Conservation (phyloP, 2,329 filamentous ascomycete genomes). For the Colletotrichum costaricense region DNA sequence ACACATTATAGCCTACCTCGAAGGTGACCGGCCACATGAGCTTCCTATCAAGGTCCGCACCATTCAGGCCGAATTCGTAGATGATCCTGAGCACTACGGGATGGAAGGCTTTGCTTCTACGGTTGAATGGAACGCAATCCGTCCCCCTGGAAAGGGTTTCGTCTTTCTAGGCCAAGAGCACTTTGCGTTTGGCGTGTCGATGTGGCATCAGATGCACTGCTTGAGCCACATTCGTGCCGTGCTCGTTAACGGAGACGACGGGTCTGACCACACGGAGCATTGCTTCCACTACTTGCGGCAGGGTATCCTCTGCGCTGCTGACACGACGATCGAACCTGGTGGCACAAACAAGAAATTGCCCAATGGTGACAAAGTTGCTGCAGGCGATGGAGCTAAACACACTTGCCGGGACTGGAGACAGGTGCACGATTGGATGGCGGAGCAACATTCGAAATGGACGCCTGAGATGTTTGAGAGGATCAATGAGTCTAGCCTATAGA, state of each 20-base stretch:
- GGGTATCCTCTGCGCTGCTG: background rate
- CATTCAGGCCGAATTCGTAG: background rate
- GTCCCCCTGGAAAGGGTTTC: background rate
- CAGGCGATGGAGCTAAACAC: background rate
- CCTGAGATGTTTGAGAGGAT: background rate
- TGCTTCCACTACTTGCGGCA: background rate
- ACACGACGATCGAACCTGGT: background rate
- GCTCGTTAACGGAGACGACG: background rate
- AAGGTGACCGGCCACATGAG: background rate
- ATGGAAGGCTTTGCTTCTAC: background rate
- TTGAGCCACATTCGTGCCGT: background rate
- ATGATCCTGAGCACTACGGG: background rate
- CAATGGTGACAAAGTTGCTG: background rate
- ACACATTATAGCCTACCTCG: background rate
- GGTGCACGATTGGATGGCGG: constrained; percentile 16
- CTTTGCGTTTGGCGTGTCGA: background rate
- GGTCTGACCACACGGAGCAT: background rate
- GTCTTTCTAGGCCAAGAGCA: background rate
- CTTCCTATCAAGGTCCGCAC: background rate
- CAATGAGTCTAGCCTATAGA: background rate
- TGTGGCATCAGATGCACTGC: background rate
- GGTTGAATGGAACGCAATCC: background rate
- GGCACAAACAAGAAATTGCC: background rate
- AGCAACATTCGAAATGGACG: background rate
- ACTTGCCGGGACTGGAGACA: constrained; percentile 18